phyloP scores from a whole-genome alignment of 257 asterid species.

The Nicotiana noctiflora region DNA sequence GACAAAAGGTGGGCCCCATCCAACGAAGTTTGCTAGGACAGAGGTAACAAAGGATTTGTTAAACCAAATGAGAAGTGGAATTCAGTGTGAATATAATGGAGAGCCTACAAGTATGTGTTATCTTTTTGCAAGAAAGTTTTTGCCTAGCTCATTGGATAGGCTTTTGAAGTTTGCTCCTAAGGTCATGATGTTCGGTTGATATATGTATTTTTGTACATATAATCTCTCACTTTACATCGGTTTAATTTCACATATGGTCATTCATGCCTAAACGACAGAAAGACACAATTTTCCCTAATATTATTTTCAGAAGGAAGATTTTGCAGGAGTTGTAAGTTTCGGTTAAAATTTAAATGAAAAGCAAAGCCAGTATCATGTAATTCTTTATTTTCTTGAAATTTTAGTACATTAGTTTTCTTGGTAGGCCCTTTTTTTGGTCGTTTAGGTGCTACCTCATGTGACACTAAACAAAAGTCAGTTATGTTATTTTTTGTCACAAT shows the following conservation, averaged over 20 bases:
- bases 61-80: constrained; percentile 30
- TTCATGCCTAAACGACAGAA: not conserved
- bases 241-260: not conserved
- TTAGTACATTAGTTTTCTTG: not conserved
- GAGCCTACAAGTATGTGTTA: constrained; percentile 40
- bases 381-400: not conserved
- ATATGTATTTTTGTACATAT: not conserved
- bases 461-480: not conserved
- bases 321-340: not conserved
- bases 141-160: constrained; percentile 42
- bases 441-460: not conserved
- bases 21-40: constrained; percentile 33
- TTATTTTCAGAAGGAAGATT: not conserved
- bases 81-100: constrained; percentile 53
- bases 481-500: not conserved
- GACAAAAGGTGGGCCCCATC: constrained; percentile 83
- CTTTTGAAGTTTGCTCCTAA: constrained; percentile 49
- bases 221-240: not conserved
- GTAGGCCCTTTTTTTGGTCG: not conserved
- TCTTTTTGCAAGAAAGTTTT: constrained; percentile 78
- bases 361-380: not conserved
- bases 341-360: not conserved
- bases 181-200: constrained; percentile 29
- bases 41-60: constrained; percentile 38
- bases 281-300: not conserved